Evolutionary conservation across 371 early-diverging fungal genomes (phyloP), one percentile per base, ranked within the genome.

Genomic region (Choanephora cucurbitarum): DNA sequence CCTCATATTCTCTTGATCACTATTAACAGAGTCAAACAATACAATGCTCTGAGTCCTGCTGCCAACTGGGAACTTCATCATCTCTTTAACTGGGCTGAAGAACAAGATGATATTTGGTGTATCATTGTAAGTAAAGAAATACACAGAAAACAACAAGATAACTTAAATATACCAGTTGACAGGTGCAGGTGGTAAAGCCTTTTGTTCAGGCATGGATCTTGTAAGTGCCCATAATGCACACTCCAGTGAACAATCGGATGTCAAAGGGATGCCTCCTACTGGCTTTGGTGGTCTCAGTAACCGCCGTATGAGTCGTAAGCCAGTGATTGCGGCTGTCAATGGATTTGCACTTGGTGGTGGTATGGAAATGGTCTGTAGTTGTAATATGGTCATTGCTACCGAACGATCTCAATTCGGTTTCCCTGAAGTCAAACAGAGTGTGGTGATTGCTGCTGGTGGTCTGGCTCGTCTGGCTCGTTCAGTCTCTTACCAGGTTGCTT

Each of bases 311-410:
- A 65, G 62, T 5, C 55, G 75, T 5, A 80, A 80, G 49, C 80
- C 80, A n/a, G 58, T 80, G 5, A 77, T 80, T 66, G 77, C 77
- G 52, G 80, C 80, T 18, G 80, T 80, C 19, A 69, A 80, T 64
- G 80, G 80, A 9, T 73, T 64, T 51, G 75, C 77, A 33, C 50
- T 80, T 9, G 78, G 75, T 51, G 80, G 80, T 34, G 80, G 81
- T 41, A 73, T 73, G 48, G 81, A 81, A 46, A 73, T 79, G 39
- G 54, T 64, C 2, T 45, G 68, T 19, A 66, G 72, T 1, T 77
- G 77, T 50, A 76, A 81, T 50, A 70, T 79, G 19, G 79, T 81
- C 0, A 69, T 81, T 3, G 77, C 79, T 17, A 73, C 77, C 3
- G 58, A 75, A 34, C 57, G 63, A 17, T 69, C 77, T 9, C 69